Evolutionary conservation across 176 grass and related monocot genomes (phyloP).

Genomic region (Alloteropsis semialata): DNA sequence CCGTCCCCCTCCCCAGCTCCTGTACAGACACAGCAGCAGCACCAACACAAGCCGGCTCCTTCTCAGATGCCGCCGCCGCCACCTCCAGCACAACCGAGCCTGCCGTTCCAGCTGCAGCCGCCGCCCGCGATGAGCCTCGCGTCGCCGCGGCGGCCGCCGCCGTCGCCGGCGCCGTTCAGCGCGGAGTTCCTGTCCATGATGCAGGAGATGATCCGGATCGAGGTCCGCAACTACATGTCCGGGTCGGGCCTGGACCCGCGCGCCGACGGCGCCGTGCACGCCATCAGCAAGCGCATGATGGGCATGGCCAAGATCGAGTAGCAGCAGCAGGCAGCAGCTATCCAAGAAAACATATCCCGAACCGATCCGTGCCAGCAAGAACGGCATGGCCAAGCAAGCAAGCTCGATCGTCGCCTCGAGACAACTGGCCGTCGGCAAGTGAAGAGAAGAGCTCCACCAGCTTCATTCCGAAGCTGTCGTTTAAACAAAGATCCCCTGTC

Average conservation of each 20-base stretch:
- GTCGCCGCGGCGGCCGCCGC: background rate
- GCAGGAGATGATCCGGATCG: constrained; percentile 91
- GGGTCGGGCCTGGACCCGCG: constrained; percentile 34
- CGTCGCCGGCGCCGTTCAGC: constrained; percentile 26
- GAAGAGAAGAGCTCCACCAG: background rate
- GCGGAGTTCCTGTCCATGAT: constrained; percentile 65
- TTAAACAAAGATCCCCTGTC: background rate
- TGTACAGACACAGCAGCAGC: background rate
- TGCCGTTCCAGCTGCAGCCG: constrained; percentile 13
- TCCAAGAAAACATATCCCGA: background rate
- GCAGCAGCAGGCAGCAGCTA: background rate
- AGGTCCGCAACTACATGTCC: constrained; percentile 86
- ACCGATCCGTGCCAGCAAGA: no score
- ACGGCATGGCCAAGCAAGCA: background rate
- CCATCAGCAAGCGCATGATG: constrained; percentile 51
- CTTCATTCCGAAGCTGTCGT: background rate
- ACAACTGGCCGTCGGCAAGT: background rate
- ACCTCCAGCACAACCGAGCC: background rate
- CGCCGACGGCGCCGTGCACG: constrained; percentile 27
- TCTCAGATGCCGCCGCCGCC: constrained; percentile 24
- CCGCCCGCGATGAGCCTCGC: background rate
- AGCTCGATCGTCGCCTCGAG: background rate
- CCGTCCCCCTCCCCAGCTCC: background rate
- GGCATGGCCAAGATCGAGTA: constrained; percentile 89
- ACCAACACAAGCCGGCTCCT: no score